Conservation (phyloP, 331 rosid species). For the Stylosanthes scabra region DNA sequence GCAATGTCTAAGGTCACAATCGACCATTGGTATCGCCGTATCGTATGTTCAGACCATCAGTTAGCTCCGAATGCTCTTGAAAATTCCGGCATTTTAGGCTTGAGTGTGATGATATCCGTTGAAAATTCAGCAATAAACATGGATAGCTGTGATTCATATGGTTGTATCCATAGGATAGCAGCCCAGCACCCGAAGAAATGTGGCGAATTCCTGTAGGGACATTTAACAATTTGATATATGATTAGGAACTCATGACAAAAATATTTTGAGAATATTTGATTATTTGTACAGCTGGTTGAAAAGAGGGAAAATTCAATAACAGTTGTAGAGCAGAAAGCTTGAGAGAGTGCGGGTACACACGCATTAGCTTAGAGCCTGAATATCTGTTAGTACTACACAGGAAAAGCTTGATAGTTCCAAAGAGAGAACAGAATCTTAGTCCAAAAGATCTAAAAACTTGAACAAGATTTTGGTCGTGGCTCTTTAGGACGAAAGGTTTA, state of each 20-base stretch:
- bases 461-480: background rate
- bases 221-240: conserved; percentile 11
- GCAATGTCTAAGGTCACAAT: conserved; percentile 24
- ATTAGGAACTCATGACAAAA: conserved; percentile 7
- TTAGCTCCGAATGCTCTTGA: conserved; percentile 30
- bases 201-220: conserved; percentile 58
- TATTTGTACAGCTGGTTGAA: background rate
- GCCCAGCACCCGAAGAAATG: conserved; percentile 66
- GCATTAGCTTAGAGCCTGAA: conserved; percentile 4
- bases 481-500: background rate
- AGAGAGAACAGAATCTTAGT: background rate
- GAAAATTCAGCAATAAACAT: conserved; percentile 23
- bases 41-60: conserved; percentile 15
- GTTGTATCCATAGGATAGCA: conserved; percentile 65
- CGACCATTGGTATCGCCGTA: background rate
- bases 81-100: background rate
- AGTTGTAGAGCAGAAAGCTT: background rate
- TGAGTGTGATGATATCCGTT: conserved; percentile 15
- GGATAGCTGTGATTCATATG: conserved; percentile 33
- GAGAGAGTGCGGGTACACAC: background rate
- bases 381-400: too few relatives aligned
- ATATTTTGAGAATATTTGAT: conserved; percentile 1
- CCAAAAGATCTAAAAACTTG: background rate
- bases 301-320: too few relatives aligned
- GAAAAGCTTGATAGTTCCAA: too few relatives aligned